Percentiles rank a stretch among this genome's conserved stretches.
These are phyloP conservation scores for Coccomyxa sp. DNA, from an alignment of 139 green algal species.

Conservation along the genomic window DNA sequence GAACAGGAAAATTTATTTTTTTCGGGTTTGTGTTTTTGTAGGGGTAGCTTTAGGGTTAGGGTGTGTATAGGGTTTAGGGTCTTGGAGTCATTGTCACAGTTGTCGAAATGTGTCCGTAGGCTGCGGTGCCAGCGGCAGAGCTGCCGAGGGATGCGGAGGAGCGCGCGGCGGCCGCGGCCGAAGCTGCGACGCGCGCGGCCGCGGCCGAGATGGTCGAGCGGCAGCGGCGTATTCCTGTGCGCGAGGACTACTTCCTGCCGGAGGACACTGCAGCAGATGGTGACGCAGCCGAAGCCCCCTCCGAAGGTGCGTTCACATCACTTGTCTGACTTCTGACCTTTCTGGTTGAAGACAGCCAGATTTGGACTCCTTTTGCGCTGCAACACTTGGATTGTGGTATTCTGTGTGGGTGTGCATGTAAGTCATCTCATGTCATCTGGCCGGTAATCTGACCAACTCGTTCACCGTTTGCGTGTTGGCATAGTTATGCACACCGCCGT, in stretches of 20 bases:
- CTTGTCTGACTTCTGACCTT: neutral
- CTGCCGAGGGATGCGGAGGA: neutral
- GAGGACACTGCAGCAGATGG: neutral
- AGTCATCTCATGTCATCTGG: neutral
- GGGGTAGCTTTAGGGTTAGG: too few species aligned
- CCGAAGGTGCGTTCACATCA: neutral
- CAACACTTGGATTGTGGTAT: neutral
- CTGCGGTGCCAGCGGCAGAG: neutral
- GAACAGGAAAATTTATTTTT: too few species aligned
- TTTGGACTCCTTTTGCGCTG: neutral
- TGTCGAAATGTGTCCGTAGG: neutral
- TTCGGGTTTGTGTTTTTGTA: too few species aligned
- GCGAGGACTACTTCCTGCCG: constrained; percentile 1
- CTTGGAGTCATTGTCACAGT: neutral
- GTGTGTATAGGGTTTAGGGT: too few species aligned
- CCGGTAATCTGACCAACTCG: neutral
- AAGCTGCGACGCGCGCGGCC: neutral
- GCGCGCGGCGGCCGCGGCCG: neutral
- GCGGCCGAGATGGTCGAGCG: neutral
- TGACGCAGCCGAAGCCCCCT: neutral
- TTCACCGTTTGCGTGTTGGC: neutral
- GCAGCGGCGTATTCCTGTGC: neutral
- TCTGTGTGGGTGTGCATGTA: too few species aligned
- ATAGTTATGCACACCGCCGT: neutral
- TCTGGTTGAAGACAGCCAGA: neutral